Base-by-base conservation (phyloP, 192 early-diverging fungal genomes). In the Linnemannia hyalina region DNA sequence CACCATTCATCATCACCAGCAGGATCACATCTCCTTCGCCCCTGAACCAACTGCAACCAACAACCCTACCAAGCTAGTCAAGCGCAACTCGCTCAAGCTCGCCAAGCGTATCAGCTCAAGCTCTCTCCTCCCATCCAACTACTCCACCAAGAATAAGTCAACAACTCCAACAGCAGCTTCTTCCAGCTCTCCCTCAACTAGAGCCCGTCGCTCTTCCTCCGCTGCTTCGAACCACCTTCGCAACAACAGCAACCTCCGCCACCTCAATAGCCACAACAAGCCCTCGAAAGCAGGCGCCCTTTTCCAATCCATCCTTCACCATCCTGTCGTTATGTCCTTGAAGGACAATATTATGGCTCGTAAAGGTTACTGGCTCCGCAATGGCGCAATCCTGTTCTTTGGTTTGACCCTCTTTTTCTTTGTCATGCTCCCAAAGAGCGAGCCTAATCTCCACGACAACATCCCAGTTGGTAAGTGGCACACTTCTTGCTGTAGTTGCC, bases 321-420 rank as follows among this genome's bases (percentile, higher is more conserved):
- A 65, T 29, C 77, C 77, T 5, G 20, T 46, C 78, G 84, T 81
- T 41, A 86, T 86, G 84, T 20, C 71, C 63, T 42, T 78, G 84
- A 80, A 54, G 35, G 84, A 86, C 36, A 68, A 63, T 18, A 74
- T 86, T 72, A 86, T 86, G 84, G 84, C 84, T 38, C 84, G 84
- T 65, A 86, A 86, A 74, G 84, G 84, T 70, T 86, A 81, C 42
- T 86, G 84, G 84, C 55, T 86, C 68, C 84, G 84, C 60, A 86
- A 86, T 40, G 79, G 79, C 38, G 79, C 84, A 76, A 86, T 86
- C 65, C 79, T 86, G 40, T 52, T 76, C 70, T 80, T 81, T 74
- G 76, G 84, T 42, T 55, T 86, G 79, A 77, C 76, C 16, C 70
- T 86, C 13, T 78, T 86, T 65, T 81, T 86, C 76, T 86, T 86